Base-by-base conservation (phyloP, 805 yeast species). In the Metschnikowia amazonensis region DNA sequence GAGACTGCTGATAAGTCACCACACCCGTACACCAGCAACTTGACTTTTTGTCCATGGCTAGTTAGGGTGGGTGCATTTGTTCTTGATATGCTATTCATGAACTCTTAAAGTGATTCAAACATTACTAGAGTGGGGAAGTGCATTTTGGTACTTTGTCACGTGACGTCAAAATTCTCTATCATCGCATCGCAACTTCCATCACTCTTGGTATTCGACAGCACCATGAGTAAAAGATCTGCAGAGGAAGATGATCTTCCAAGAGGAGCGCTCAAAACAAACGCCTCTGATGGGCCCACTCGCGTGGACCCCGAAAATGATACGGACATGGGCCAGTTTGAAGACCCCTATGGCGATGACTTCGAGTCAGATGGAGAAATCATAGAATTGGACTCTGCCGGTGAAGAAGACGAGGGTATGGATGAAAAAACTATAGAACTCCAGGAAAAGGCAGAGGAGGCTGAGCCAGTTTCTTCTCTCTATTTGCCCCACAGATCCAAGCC, bases 311-410 rank as follows among this genome's bases (percentile, higher is more conserved):
- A 60, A 18, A 57, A 65, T 4, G 82, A 81, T 50, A 67, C 72
- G 28, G 84, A 81, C 16, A 79, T 83, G 79, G 95, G 92, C 23
- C 96, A 85, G 55, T 86, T 85, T 64, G 97, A 89, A 64, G 94
- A 86, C 60, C 82, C 86, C 34, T 84, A 82, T 56, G 96, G 96
- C 49, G 96, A 88, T 61, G 97, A 90, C 60, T 89, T 83, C 55
- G 96, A 89, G 58, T 86, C 92, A 69, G 95, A 88, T 57, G 96
- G 87, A 44, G 95, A 86, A 62, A 86, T 87, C 49, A 85, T 88
- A 36, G 95, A 88, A 60, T 72, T 86, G 9, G 96, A 86, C 56
- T 69, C 75, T 6, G 73, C 60, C 20, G 63, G 58, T n/a, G 68
- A 64, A 23, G 69, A 61, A 57, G 85, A 77, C 23, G 80, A 74